These are phyloP conservation scores for Termitomyces sp. DNA, from an alignment of 768 basidiomycete genomes.

Conservation along the genomic window DNA sequence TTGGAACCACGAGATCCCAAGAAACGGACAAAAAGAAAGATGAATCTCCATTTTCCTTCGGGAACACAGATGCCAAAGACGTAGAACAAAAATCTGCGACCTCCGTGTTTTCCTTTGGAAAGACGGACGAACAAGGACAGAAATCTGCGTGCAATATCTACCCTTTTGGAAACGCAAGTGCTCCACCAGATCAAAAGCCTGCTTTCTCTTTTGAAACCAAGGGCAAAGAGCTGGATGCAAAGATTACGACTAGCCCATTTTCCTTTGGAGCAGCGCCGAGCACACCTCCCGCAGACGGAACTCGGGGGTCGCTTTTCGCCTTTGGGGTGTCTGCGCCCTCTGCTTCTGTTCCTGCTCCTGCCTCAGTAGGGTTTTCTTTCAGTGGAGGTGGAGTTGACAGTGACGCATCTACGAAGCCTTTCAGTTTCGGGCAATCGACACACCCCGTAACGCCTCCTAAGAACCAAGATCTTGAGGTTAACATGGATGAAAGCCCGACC, in stretches of 20 bases:
- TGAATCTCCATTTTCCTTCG: conserved; percentile 40
- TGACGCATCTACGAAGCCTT: conserved; percentile 46
- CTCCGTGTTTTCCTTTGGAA: conserved; percentile 30
- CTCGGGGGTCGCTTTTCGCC: conserved; percentile 30
- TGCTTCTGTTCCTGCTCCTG: conserved; percentile 18
- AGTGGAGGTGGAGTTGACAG: conserved; percentile 38
- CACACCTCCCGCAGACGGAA: conserved; percentile 27
- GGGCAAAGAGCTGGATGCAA: conserved; percentile 7
- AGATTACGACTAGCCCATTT: conserved; percentile 29
- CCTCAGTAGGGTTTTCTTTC: conserved; percentile 43
- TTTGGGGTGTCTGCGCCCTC: conserved; percentile 27
- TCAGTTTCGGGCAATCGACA: conserved; percentile 45
- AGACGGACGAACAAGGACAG: background rate
- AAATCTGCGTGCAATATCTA: conserved; percentile 2
- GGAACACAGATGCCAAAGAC: conserved; percentile 8
- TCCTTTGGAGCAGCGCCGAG: conserved; percentile 37
- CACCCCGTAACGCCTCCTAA: conserved; percentile 65
- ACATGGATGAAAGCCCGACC: conserved; percentile 80
- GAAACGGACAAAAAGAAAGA: conserved; percentile 1
- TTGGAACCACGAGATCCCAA: conserved; percentile 12
- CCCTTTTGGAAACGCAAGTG: conserved; percentile 1
- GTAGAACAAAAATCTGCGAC: conserved; percentile 6
- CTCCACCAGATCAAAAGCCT: conserved; percentile 1
- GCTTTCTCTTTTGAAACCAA: conserved; percentile 15
- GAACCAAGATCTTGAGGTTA: conserved; percentile 59